These are phyloP conservation scores for Monosporascus sp. DNA, from an alignment of 2,329 filamentous ascomycete genomes.

Conservation along the genomic window DNA sequence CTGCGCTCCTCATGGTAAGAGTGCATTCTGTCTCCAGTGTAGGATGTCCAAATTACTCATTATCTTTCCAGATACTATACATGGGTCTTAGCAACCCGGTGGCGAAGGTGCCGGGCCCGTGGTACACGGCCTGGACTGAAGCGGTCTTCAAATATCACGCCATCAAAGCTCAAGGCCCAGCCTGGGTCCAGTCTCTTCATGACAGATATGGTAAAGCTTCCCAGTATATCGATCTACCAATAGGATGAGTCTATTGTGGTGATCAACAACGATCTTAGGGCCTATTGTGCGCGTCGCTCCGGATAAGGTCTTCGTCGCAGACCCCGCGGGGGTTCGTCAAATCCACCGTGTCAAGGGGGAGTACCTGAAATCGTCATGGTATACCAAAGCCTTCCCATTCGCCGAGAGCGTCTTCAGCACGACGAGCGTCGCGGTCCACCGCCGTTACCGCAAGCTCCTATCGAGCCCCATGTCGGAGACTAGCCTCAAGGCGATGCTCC, in stretches of 20 bases:
- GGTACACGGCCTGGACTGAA: slow-evolving; percentile 13
- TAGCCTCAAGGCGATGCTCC: slow-evolving; percentile 26
- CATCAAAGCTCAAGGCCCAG: slow-evolving; percentile 1
- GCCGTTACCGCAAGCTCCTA: slow-evolving; percentile 34
- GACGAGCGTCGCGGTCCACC: slow-evolving; percentile 31
- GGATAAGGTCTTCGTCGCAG: slow-evolving; percentile 18
- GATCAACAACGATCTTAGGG: slow-evolving; percentile 8
- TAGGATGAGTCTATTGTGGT: too few relatives aligned
- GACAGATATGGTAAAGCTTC: slow-evolving; percentile 19
- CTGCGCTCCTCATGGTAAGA: slow-evolving; percentile 1
- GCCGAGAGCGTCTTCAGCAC: slow-evolving; percentile 33
- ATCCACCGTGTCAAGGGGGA: slow-evolving; percentile 21
- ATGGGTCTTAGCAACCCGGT: slow-evolving; percentile 7
- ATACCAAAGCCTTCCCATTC: slow-evolving; percentile 13
- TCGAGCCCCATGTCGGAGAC: slow-evolving; percentile 33
- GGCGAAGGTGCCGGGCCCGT: slow-evolving; percentile 13
- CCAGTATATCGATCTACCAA: too few relatives aligned
- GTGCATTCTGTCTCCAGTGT: neutral
- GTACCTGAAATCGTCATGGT: slow-evolving; percentile 19
- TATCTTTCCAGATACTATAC: slow-evolving; percentile 1
- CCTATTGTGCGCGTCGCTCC: slow-evolving; percentile 24
- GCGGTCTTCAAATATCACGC: slow-evolving; percentile 7
- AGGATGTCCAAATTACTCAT: neutral
- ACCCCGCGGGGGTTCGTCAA: slow-evolving; percentile 11
- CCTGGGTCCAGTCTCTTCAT: slow-evolving; percentile 20